A percentile compares a stretch with the other conserved stretches of the same genome.
Conservation (phyloP, 306 rosid genomes). For the Dicorynia guianensis region DNA sequence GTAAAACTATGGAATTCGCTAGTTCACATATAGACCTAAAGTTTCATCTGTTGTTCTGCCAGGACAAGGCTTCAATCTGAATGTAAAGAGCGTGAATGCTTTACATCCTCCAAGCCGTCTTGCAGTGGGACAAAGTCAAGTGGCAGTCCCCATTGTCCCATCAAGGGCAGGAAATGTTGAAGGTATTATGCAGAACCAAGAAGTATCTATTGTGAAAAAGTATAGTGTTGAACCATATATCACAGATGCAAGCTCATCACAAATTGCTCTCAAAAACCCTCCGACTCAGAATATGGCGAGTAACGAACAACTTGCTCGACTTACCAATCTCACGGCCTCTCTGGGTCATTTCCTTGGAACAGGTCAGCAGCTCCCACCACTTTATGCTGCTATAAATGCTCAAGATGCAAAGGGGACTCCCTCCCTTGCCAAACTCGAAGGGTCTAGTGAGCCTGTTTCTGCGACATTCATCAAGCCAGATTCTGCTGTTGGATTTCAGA, state of each 20-base stretch:
- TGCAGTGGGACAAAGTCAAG: constrained; percentile 59
- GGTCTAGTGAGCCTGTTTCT: constrained; percentile 53
- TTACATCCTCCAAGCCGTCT: constrained; percentile 49
- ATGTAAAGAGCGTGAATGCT: constrained; percentile 49
- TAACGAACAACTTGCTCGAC: constrained; percentile 67
- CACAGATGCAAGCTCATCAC: constrained; percentile 58
- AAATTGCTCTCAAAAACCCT: constrained; percentile 53
- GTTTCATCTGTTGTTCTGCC: constrained; percentile 45
- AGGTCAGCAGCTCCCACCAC: constrained; percentile 78
- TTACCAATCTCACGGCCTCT: constrained; percentile 78
- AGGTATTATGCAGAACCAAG: constrained; percentile 52
- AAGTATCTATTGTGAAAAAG: constrained; percentile 56
- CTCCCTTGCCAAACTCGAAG: constrained; percentile 59
- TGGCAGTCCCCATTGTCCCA: constrained; percentile 54
- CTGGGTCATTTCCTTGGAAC: constrained; percentile 82
- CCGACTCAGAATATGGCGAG: constrained; percentile 57
- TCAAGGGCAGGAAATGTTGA: constrained; percentile 53
- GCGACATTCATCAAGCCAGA: constrained; percentile 49
- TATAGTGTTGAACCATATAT: constrained; percentile 48
- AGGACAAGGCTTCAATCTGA: constrained; percentile 59
- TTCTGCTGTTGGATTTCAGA: constrained; percentile 53
- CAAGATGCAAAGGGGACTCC: constrained; percentile 50
- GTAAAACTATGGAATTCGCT: constrained; percentile 40
- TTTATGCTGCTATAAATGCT: constrained; percentile 76
- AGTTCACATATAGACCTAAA: constrained; percentile 48